Conservation (phyloP, 441 rosid genomes). For the Aleurites moluccanus region DNA sequence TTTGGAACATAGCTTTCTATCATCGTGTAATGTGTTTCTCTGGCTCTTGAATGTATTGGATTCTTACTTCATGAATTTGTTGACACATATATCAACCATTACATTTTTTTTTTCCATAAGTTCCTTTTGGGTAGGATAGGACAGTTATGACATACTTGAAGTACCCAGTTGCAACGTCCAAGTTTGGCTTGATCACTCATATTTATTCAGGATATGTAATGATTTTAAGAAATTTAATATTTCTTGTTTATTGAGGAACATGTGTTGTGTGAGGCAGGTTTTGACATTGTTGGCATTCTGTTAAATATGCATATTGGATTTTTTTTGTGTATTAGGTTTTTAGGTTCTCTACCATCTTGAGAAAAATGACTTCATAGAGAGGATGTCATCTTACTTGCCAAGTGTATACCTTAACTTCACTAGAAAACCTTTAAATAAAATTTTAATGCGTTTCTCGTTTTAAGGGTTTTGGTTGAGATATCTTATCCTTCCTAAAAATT, state of each 20-base stretch:
- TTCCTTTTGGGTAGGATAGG: neutral
- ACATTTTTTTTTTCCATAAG: too few relatives aligned
- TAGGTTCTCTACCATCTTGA: neutral
- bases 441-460: neutral
- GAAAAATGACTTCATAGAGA: constrained; percentile 6
- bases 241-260: neutral
- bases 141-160: neutral
- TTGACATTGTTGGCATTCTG: neutral
- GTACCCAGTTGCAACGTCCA: neutral
- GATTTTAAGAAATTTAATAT: neutral
- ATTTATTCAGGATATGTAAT: neutral
- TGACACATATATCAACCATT: neutral
- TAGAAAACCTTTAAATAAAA: neutral
- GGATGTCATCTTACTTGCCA: neutral
- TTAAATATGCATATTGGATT: neutral
- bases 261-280: neutral
- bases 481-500: neutral
- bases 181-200: neutral
- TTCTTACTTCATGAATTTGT: neutral
- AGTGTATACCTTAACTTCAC: neutral
- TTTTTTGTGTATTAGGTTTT: neutral
- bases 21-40: neutral
- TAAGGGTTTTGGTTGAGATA: neutral
- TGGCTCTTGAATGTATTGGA: neutral
- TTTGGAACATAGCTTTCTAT: neutral